These are phyloP conservation scores for Leishmania amazonensis DNA, from an alignment of 208 protist species.

Conservation along the genomic window DNA sequence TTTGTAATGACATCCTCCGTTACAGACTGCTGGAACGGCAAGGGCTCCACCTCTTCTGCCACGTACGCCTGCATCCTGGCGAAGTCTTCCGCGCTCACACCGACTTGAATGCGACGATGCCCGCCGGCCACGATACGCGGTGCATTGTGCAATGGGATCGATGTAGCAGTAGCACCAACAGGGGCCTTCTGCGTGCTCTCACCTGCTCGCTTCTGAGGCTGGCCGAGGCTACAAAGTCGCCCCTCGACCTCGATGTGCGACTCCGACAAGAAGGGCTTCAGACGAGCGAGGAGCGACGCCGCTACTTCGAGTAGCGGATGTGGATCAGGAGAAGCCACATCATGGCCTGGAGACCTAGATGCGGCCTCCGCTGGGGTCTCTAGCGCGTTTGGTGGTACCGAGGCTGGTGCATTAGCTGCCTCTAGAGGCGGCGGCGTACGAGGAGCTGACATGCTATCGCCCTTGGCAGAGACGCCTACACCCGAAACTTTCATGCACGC, in stretches of 20 bases:
- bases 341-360: background rate
- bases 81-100: constrained; percentile 49
- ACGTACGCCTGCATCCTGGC: constrained; percentile 37
- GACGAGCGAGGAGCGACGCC: constrained; percentile 29
- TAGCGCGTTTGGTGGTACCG: background rate
- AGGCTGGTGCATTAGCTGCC: background rate
- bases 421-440: background rate
- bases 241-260: constrained; percentile 67
- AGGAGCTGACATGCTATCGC: background rate
- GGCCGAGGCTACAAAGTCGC: constrained; percentile 54
- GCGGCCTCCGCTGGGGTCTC: background rate
- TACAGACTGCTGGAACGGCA: constrained; percentile 7
- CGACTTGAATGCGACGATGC: constrained; percentile 26
- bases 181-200: background rate
- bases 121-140: constrained; percentile 2
- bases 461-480: background rate
- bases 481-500: background rate
- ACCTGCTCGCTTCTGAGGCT: background rate
- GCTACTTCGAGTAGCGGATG: background rate
- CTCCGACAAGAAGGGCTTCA: constrained; percentile 33
- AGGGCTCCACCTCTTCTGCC: background rate
- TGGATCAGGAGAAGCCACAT: background rate
- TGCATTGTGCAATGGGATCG: background rate
- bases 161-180: background rate
- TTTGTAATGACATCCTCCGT: constrained; percentile 60